A percentile compares a stretch with the other conserved stretches of the same genome.
These are phyloP conservation scores for Ophiostoma piceae DNA, from an alignment of 2,329 filamentous ascomycete species.

Conservation along the genomic window DNA sequence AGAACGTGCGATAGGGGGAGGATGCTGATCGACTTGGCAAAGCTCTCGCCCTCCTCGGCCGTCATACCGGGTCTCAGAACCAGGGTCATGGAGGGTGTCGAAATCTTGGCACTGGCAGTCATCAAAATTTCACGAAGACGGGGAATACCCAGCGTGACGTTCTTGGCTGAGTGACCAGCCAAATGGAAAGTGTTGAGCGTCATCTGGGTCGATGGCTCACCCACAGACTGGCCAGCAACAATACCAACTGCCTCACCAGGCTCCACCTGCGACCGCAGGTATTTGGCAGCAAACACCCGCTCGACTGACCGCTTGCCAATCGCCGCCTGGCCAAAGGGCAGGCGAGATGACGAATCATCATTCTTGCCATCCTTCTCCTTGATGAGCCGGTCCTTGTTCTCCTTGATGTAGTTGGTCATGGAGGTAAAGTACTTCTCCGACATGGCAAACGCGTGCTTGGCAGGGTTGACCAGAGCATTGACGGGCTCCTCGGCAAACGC, in stretches of 20 bases:
- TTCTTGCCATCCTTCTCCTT: constrained; percentile 39
- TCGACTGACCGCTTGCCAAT: constrained; percentile 70
- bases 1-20: constrained; percentile 79
- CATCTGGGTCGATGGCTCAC: constrained; percentile 98
- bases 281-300: constrained; percentile 83
- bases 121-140: constrained; percentile 96
- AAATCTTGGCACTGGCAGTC: constrained; percentile 86
- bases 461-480: constrained; percentile 66
- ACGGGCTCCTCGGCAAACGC: constrained; percentile 67
- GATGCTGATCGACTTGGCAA: constrained; percentile 87
- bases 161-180: constrained; percentile 95
- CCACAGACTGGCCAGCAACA: constrained; percentile 91
- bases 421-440: constrained; percentile 78
- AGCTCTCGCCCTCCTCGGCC: constrained; percentile 63
- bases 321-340: constrained; percentile 34
- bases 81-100: constrained; percentile 86
- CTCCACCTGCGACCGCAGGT: constrained; percentile 84
- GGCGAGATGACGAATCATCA: constrained; percentile 24
- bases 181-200: constrained; percentile 99
- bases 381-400: constrained; percentile 62
- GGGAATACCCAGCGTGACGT: constrained; percentile 97
- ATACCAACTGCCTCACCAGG: constrained; percentile 96
- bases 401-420: constrained; percentile 71
- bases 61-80: constrained; percentile 68
- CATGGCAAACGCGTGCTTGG: constrained; percentile 73